phyloP scores from a whole-genome alignment of 1,284 basidiomycete genomes.

The Ceratobasidium sp. region DNA sequence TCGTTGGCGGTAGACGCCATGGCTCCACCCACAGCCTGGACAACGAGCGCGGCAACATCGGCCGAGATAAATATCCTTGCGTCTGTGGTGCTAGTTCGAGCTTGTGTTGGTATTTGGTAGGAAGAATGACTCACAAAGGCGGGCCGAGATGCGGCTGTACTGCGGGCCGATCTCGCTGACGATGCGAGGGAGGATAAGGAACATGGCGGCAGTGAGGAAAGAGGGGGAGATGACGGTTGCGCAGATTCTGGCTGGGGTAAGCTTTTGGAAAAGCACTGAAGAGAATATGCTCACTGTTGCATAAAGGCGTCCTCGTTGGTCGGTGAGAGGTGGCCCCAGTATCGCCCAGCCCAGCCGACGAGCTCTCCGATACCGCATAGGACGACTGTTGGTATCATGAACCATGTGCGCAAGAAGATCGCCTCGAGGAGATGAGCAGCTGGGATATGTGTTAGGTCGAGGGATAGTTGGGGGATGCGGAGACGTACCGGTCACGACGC shows the following conservation, averaged over 20 bases:
- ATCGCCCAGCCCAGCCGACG: slow-evolving; percentile 51
- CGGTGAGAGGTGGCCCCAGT: slow-evolving; percentile 46
- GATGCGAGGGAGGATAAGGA: slow-evolving; percentile 50
- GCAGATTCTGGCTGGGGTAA: not conserved
- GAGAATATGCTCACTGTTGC: slow-evolving; percentile 55
- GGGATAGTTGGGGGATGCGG: not conserved
- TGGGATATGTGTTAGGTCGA: slow-evolving; percentile 42
- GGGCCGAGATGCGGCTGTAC: slow-evolving; percentile 51
- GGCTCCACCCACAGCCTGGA: slow-evolving; percentile 55
- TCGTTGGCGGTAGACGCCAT: slow-evolving; percentile 47
- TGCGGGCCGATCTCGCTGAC: slow-evolving; percentile 51
- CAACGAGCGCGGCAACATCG: slow-evolving; percentile 53
- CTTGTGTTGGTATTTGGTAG: too few species aligned
- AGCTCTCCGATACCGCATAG: slow-evolving; percentile 61
- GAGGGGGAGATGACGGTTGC: slow-evolving; percentile 41
- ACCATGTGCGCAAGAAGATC: slow-evolving; percentile 58
- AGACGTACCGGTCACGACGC: slow-evolving; percentile 29
- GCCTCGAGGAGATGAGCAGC: slow-evolving; percentile 59
- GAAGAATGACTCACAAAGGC: slow-evolving; percentile 44
- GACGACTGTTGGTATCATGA: slow-evolving; percentile 61
- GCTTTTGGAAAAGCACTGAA: not conserved
- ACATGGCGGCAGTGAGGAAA: slow-evolving; percentile 44
- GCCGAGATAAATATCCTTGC: slow-evolving; percentile 52
- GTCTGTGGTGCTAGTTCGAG: slow-evolving; percentile 43
- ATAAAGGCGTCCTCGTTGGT: slow-evolving; percentile 52